Percentiles rank a stretch among this genome's conserved stretches.
These are phyloP conservation scores for Alternaria longipes DNA, from an alignment of 2,329 filamentous ascomycete genomes.

Conservation along the genomic window DNA sequence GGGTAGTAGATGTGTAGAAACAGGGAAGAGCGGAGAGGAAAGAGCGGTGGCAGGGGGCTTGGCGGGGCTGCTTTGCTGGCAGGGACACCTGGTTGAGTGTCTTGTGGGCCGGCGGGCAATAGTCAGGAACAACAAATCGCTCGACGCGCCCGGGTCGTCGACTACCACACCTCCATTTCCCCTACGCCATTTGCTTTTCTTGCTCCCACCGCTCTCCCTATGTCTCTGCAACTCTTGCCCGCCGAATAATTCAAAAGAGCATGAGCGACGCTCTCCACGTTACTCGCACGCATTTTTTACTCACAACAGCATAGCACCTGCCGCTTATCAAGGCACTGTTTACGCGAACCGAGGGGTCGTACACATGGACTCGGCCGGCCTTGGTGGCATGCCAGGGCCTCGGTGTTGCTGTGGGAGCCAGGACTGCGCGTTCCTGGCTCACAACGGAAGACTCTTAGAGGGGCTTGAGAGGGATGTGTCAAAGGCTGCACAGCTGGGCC, in stretches of 20 bases:
- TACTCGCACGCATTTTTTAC: slow-evolving; percentile 11
- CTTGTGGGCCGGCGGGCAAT: slow-evolving; percentile 11
- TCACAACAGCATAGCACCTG: slow-evolving; percentile 5
- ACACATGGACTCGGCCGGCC: slow-evolving; percentile 32
- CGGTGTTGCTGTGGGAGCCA: slow-evolving; percentile 85
- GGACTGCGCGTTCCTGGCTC: slow-evolving; percentile 81
- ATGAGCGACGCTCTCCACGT: slow-evolving; percentile 27
- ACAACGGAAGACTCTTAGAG: slow-evolving; percentile 80
- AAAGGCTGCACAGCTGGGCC: slow-evolving; percentile 85
- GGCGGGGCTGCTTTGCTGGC: slow-evolving; percentile 27
- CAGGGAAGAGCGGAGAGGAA: slow-evolving; percentile 8
- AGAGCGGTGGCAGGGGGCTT: slow-evolving; percentile 23
- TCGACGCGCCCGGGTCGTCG: slow-evolving; percentile 8
- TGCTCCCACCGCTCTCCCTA: slow-evolving; percentile 18
- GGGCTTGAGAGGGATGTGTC: slow-evolving; percentile 87
- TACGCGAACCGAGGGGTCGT: slow-evolving; percentile 16
- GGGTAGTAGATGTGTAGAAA: slow-evolving; percentile 1
- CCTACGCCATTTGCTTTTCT: slow-evolving; percentile 7
- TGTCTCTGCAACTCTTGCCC: slow-evolving; percentile 9
- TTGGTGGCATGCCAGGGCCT: slow-evolving; percentile 43
- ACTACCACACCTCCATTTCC: slow-evolving; percentile 8
- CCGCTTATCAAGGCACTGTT: neutral
- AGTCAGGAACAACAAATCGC: slow-evolving; percentile 22
- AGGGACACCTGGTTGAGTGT: slow-evolving; percentile 20
- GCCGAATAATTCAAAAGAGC: slow-evolving; percentile 20